These are phyloP conservation scores for Scedosporium aurantiacum DNA, from an alignment of 2,329 filamentous ascomycete genomes.

Conservation along the genomic window DNA sequence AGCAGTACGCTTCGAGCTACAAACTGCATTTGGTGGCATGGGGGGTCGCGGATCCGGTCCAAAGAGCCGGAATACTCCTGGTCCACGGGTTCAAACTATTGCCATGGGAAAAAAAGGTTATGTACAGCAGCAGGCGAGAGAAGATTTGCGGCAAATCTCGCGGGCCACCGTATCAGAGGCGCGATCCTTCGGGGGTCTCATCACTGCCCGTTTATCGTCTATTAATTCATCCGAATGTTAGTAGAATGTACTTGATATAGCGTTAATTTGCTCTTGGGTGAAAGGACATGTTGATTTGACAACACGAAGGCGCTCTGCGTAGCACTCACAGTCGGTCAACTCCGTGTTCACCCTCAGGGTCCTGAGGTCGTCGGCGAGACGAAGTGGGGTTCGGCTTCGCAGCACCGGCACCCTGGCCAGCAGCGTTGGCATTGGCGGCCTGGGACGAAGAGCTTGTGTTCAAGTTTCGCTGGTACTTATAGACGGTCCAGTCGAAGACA, in stretches of 20 bases:
- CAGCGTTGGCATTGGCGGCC: slow-evolving; percentile 3
- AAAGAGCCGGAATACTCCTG: slow-evolving; percentile 1
- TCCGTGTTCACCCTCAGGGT: background rate
- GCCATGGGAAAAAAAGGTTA: background rate
- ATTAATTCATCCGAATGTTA: slow-evolving; percentile 3
- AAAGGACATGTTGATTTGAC: background rate
- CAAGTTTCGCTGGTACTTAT: slow-evolving; percentile 97
- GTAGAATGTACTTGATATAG: background rate
- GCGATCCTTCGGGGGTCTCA: background rate
- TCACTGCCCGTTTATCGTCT: background rate
- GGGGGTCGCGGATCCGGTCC: background rate
- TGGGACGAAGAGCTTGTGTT: slow-evolving; percentile 3
- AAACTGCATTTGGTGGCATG: background rate
- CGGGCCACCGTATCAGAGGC: background rate
- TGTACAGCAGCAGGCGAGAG: background rate
- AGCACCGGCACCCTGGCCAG: background rate
- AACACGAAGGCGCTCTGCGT: background rate
- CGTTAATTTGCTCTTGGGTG: background rate
- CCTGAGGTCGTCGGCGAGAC: slow-evolving; percentile 4
- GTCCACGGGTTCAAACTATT: background rate
- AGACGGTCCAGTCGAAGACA: slow-evolving; percentile 99
- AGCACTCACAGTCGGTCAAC: slow-evolving; percentile 5
- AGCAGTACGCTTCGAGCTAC: background rate
- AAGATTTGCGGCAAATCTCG: background rate
- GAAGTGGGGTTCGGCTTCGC: slow-evolving; percentile 1